Percentiles rank a stretch among this genome's conserved stretches.
Evolutionary conservation across 2,329 filamentous ascomycete genomes (phyloP).

Genomic region (Colletotrichum graminicola): DNA sequence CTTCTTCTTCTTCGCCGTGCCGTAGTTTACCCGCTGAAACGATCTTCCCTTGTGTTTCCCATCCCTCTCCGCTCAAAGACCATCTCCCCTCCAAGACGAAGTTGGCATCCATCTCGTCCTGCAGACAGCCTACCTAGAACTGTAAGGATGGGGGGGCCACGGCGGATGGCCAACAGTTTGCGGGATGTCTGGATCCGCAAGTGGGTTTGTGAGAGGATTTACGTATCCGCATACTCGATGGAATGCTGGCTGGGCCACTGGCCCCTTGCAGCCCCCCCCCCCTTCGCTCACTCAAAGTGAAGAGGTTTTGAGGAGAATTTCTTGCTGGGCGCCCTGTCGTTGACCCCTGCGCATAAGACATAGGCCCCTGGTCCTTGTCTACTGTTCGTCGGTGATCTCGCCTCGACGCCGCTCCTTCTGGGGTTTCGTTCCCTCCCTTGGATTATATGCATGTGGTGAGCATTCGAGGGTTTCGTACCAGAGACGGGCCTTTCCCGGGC

Average conservation of each 20-base stretch:
- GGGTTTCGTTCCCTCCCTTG: constrained; percentile 21
- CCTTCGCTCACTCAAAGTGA: not conserved
- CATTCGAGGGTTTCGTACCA: constrained; percentile 17
- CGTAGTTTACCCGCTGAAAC: constrained; percentile 8
- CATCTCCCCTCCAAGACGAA: not conserved
- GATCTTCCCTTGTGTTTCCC: not conserved
- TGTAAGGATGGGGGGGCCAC: too few relatives aligned
- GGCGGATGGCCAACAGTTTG: too few relatives aligned
- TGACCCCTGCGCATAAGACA: constrained; percentile 33
- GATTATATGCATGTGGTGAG: constrained; percentile 2
- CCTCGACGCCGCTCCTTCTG: constrained; percentile 10
- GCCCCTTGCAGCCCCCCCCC: not conserved
- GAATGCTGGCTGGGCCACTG: too few relatives aligned
- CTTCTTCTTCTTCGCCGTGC: constrained; percentile 10
- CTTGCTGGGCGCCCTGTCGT: not conserved
- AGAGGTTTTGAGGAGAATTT: constrained; percentile 17
- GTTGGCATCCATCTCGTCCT: not conserved
- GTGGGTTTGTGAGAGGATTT: not conserved
- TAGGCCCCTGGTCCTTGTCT: constrained; percentile 7
- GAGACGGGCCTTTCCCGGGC: constrained; percentile 7
- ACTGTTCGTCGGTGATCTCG: constrained; percentile 17
- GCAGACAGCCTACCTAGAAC: not conserved
- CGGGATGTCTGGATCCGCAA: too few relatives aligned
- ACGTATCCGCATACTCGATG: not conserved
- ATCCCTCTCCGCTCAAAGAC: not conserved